phyloP scores from a whole-genome alignment of 2,329 filamentous ascomycete genomes.

The Dothideomycetidae sp. region DNA sequence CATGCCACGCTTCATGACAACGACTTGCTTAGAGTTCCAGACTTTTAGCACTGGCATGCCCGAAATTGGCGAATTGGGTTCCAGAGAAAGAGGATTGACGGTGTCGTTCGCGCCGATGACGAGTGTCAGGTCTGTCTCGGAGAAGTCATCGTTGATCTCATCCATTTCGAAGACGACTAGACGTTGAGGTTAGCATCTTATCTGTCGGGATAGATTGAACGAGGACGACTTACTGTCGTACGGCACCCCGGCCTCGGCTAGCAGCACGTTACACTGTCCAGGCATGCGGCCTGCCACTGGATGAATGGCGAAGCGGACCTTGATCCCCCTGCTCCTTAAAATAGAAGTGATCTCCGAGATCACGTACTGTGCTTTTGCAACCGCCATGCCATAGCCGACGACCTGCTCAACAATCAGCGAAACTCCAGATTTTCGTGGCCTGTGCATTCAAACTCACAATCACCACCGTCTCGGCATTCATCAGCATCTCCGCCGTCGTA shows the following conservation, averaged over 20 bases:
- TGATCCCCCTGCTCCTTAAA: constrained; percentile 60
- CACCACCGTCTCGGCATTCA: constrained; percentile 69
- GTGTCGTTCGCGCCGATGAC: constrained; percentile 90
- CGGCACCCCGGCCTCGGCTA: constrained; percentile 75
- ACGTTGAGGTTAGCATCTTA: constrained; percentile 14
- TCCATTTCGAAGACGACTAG: constrained; percentile 78
- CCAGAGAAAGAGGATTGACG: constrained; percentile 77
- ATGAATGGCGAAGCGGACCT: constrained; percentile 79
- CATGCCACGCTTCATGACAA: constrained; percentile 89
- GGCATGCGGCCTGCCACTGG: constrained; percentile 87
- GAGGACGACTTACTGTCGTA: constrained; percentile 50
- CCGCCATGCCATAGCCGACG: constrained; percentile 87
- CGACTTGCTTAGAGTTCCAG: constrained; percentile 86
- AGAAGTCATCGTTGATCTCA: constrained; percentile 87
- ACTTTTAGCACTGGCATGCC: constrained; percentile 87
- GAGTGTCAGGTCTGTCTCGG: constrained; percentile 69
- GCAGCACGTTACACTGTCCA: constrained; percentile 79
- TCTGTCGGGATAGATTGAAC: too few relatives aligned
- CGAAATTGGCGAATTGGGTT: constrained; percentile 56
- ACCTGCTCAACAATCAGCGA: constrained; percentile 22
- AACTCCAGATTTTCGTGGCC: neutral
- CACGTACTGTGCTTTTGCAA: constrained; percentile 84
- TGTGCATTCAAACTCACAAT: constrained; percentile 35
- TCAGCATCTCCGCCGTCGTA: constrained; percentile 61
- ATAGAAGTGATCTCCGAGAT: constrained; percentile 67